Evolutionary conservation across 2,329 filamentous ascomycete genomes (phyloP), one percentile per base, ranked within the genome.

Genomic region (Cytospora piceae): DNA sequence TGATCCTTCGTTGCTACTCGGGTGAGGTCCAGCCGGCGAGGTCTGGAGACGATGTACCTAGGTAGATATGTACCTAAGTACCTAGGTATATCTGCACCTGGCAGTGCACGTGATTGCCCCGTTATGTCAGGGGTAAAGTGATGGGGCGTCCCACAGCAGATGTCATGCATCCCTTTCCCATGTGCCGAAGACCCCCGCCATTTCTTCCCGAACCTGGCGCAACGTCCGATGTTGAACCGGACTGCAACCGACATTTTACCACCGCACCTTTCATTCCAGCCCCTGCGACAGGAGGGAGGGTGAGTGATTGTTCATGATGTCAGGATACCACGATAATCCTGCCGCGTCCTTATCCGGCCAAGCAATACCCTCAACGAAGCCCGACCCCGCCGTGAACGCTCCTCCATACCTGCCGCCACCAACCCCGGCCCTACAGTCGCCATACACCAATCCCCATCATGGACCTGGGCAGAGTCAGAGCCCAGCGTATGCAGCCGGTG

Each of bases 221-320:
- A 65, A 61, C 61, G 51, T 32, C 65, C 65, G 65, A 51, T 64
- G 61, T 64, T 67, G 42, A 61, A 51, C 65, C 65, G 65, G 65
- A 67, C 52, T 61, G 53, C 60, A 58, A 67, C 65, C 65, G 65
- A 59, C 53, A 63, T 67, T 67, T 63, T 67, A 58, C 65, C 65
- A 49, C 32, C 20, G 52, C 55, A 34, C 49, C 54, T 32, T 51
- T 63, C 20, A n/a, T 22, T 51, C 31, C 22, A 46, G 20, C 31
- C 42, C 64, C 65, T 55, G 52, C 46, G 54, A 34, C 29, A 55
- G 52, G n/a, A 39, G 51, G 15, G 58, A 51, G 14, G 34, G 53
- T 49, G 55, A 61, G 37, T 32, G 34, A 65, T 61, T 55, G 32
- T 42, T 52, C 52, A 63, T 64, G 61, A 67, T 67, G 65, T 67